A percentile compares a stretch with the other conserved stretches of the same genome.
Evolutionary conservation across 2,329 filamentous ascomycete species (phyloP).

Genomic region (Orbilia quercus): DNA sequence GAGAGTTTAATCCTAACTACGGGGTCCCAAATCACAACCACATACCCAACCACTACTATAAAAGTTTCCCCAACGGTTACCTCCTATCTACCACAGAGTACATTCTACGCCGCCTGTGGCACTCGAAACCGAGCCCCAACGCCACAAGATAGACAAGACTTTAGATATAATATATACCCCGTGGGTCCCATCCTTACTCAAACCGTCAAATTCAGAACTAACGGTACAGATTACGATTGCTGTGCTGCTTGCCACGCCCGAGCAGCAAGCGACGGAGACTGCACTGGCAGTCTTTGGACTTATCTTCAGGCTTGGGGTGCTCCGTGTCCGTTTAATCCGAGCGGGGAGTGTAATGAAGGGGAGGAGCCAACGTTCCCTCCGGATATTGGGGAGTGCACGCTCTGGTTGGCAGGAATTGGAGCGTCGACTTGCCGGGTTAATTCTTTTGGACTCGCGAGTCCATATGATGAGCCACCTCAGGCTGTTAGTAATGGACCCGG

Average conservation of each 20-base stretch:
- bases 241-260: conserved; percentile 19
- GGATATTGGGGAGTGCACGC: conserved; percentile 5
- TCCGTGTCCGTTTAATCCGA: conserved; percentile 3
- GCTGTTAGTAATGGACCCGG: conserved; percentile 21
- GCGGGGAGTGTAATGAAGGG: not conserved
- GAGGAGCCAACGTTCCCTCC: conserved; percentile 7
- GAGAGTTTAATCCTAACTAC: not conserved
- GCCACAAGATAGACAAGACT: not conserved
- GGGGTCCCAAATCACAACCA: not conserved
- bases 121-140: conserved; percentile 15
- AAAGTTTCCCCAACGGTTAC: conserved; percentile 13
- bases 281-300: conserved; percentile 23
- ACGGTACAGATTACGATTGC: conserved; percentile 25
- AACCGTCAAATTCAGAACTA: conserved; percentile 10
- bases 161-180: not conserved
- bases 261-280: not conserved
- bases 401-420: conserved; percentile 3
- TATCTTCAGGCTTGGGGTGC: conserved; percentile 16
- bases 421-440: not conserved
- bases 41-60: not conserved
- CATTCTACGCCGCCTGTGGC: conserved; percentile 26
- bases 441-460: conserved; percentile 5
- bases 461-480: conserved; percentile 8
- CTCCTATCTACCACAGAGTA: not conserved
- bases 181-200: not conserved